phyloP scores from a whole-genome alignment of 176 grass and related monocot genomes.

The Bolboschoenus planiculmis region DNA sequence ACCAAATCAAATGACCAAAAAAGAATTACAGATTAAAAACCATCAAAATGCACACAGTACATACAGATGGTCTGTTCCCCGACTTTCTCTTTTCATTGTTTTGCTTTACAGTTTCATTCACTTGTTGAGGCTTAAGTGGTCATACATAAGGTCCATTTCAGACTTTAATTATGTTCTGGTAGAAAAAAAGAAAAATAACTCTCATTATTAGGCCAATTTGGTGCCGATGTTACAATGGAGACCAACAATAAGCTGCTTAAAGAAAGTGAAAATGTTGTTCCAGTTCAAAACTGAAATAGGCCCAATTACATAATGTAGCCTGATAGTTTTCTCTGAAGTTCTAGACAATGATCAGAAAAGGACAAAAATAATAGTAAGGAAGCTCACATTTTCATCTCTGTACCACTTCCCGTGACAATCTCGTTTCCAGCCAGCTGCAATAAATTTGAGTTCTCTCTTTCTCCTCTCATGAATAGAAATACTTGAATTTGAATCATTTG shows the following conservation, averaged over 20 bases:
- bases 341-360: not conserved
- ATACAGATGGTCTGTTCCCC: not conserved
- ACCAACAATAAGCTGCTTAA: not conserved
- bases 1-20: not conserved
- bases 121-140: not conserved
- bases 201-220: not conserved
- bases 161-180: not conserved
- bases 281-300: not conserved
- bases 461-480: constrained; percentile 2
- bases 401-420: constrained; percentile 77
- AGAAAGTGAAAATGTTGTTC: not conserved
- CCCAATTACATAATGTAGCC: not conserved
- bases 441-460: constrained; percentile 64
- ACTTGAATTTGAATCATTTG: constrained; percentile 6
- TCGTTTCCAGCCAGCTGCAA: constrained; percentile 54
- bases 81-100: not conserved
- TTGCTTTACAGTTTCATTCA: not conserved
- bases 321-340: not conserved
- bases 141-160: not conserved
- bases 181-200: not conserved
- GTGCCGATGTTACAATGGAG: not conserved
- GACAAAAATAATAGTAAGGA: not conserved
- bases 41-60: not conserved
- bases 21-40: not conserved
- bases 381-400: constrained; percentile 71